A percentile compares a stretch with the other conserved stretches of the same genome.
phyloP scores from a whole-genome alignment of 1,139 yeast genomes.

The Nakaseomyces kungkrabaensis region DNA sequence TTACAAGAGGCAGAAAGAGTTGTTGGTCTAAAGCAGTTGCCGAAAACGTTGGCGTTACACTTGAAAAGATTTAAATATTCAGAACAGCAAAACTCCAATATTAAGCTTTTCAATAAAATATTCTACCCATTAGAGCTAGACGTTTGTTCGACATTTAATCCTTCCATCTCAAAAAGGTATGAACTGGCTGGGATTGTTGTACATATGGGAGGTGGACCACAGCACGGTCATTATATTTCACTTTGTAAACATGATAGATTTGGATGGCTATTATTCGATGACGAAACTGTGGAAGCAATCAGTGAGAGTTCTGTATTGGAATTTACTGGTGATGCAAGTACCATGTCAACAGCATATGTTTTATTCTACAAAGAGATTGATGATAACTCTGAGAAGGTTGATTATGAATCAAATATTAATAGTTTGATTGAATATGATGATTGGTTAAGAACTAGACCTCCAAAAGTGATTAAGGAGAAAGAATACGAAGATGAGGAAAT shows the following conservation, averaged over 20 bases:
- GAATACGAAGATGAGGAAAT: background rate
- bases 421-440: conserved; percentile 20
- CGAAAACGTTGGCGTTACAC: conserved; percentile 72
- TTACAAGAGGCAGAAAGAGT: conserved; percentile 91
- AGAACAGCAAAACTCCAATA: conserved; percentile 70
- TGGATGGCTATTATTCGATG: conserved; percentile 91
- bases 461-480: conserved; percentile 1
- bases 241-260: conserved; percentile 68
- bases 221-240: conserved; percentile 92
- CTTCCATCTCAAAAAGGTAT: conserved; percentile 43
- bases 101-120: conserved; percentile 77
- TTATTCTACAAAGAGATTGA: conserved; percentile 52
- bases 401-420: conserved; percentile 17
- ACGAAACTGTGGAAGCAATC: conserved; percentile 85
- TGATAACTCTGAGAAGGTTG: background rate
- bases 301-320: conserved; percentile 74
- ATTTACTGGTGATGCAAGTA: conserved; percentile 83
- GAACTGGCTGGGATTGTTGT: conserved; percentile 81
- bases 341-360: conserved; percentile 85
- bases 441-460: conserved; percentile 6
- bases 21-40: conserved; percentile 69
- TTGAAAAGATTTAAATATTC: conserved; percentile 86
- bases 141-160: conserved; percentile 62
- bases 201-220: conserved; percentile 96
- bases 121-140: conserved; percentile 69